These are phyloP conservation scores for Tillandsia leiboldiana DNA, from an alignment of 176 grass and related monocot genomes.

Conservation along the genomic window DNA sequence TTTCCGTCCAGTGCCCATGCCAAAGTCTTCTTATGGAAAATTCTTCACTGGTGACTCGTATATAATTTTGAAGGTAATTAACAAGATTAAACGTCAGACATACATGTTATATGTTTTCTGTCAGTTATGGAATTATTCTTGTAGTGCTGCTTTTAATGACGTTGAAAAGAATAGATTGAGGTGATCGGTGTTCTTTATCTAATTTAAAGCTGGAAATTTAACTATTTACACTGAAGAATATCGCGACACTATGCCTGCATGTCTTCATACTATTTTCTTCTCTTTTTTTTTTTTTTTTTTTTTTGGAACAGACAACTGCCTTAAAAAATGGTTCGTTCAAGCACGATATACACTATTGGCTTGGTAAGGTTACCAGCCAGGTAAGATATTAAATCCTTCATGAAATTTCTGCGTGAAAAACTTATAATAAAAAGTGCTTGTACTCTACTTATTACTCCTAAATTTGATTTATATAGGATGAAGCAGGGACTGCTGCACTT, in stretches of 20 bases:
- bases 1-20: constrained; percentile 57
- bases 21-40: constrained; percentile 67
- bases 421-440: too few species aligned
- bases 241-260: not conserved
- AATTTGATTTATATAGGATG: constrained; percentile 60
- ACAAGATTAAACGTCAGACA: constrained; percentile 6
- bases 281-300: constrained; percentile 11
- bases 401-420: not conserved
- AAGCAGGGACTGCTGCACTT: constrained; percentile 87
- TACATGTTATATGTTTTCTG: not conserved
- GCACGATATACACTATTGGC: constrained; percentile 98
- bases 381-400: constrained; percentile 27
- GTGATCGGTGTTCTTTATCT: not conserved
- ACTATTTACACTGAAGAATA: not conserved
- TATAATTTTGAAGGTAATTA: constrained; percentile 78
- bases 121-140: not conserved
- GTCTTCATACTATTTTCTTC: not conserved
- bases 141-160: not conserved
- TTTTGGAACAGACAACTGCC: constrained; percentile 51
- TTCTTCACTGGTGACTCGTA: constrained; percentile 93
- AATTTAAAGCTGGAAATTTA: not conserved
- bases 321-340: constrained; percentile 85
- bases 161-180: too few species aligned
- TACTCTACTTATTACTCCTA: constrained; percentile 9
- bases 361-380: constrained; percentile 95